phyloP scores from a whole-genome alignment of 352 stramenopile species.

The Phytophthora sp. region DNA sequence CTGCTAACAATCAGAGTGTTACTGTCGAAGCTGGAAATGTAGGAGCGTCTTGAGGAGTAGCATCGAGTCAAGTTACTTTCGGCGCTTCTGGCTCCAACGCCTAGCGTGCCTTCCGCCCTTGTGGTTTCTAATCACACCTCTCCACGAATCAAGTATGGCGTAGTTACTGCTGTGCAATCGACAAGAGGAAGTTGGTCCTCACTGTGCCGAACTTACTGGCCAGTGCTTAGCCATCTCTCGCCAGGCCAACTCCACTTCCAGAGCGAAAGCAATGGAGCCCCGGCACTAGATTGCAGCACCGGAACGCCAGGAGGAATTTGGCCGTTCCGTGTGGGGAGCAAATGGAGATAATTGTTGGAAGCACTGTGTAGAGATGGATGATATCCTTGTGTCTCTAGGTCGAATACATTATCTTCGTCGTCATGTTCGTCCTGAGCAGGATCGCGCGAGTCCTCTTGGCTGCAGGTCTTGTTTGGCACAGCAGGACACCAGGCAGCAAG shows the following conservation, averaged over 20 bases:
- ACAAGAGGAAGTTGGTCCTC: too few species aligned
- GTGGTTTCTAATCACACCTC: too few species aligned
- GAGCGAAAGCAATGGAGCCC: constrained; percentile 22
- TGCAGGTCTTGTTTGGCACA: neutral
- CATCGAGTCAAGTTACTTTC: too few species aligned
- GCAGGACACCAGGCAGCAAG: constrained; percentile 5
- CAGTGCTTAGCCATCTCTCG: constrained; percentile 21
- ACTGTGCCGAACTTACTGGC: constrained; percentile 18
- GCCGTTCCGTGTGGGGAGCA: constrained; percentile 31
- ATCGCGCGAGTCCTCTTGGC: neutral
- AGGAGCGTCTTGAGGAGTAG: too few species aligned
- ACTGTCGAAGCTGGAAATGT: too few species aligned
- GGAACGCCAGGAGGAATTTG: constrained; percentile 32
- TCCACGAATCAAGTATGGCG: neutral
- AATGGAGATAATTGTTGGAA: constrained; percentile 19
- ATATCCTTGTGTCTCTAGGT: neutral
- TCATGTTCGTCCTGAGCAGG: neutral
- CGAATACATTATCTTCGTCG: constrained; percentile 16
- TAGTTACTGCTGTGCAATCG: too few species aligned
- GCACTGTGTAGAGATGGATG: neutral
- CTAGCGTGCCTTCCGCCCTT: too few species aligned
- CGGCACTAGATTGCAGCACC: constrained; percentile 20
- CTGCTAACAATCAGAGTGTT: too few species aligned
- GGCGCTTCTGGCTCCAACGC: too few species aligned
- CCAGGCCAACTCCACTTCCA: constrained; percentile 38